Percentiles rank a stretch among this genome's conserved stretches.
phyloP scores from a whole-genome alignment of 2,329 filamentous ascomycete genomes.

The Cytospora schulzeri region DNA sequence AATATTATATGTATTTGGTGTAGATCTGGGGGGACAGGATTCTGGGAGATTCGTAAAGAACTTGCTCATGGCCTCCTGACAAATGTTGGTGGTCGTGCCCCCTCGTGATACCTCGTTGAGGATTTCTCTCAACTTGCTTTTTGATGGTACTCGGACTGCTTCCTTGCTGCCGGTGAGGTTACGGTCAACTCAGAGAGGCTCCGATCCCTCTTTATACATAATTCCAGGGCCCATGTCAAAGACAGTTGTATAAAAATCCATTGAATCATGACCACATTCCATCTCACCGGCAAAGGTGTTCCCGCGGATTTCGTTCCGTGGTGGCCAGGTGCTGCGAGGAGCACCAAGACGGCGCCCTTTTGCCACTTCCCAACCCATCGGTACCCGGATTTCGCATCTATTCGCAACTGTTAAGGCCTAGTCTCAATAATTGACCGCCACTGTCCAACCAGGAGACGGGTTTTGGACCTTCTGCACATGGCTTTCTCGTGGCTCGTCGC shows the following conservation, averaged over 20 bases:
- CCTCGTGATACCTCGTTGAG: neutral
- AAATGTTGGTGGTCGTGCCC: neutral
- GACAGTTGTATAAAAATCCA: neutral
- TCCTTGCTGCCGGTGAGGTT: conserved; percentile 1
- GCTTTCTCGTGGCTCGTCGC: conserved; percentile 26
- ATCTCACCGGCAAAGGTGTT: neutral
- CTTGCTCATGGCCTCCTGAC: neutral
- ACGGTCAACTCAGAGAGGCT: conserved; percentile 8
- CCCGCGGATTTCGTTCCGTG: conserved; percentile 9
- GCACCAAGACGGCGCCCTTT: conserved; percentile 13
- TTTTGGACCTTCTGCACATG: conserved; percentile 21
- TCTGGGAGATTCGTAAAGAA: conserved; percentile 12
- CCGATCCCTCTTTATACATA: conserved; percentile 12
- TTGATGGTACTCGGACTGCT: neutral
- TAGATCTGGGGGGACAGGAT: conserved; percentile 7
- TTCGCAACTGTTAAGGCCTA: conserved; percentile 22
- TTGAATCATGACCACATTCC: conserved; percentile 2
- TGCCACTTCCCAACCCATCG: conserved; percentile 22
- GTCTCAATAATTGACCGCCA: conserved; percentile 33
- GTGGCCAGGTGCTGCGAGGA: conserved; percentile 17
- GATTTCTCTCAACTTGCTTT: conserved; percentile 7
- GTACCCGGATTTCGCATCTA: conserved; percentile 19
- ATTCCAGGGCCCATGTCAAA: conserved; percentile 8
- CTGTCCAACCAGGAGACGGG: conserved; percentile 29
- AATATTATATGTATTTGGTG: neutral